Base-by-base conservation (phyloP, 495 filamentous ascomycete genomes). In the Xylaria cubensis region DNA sequence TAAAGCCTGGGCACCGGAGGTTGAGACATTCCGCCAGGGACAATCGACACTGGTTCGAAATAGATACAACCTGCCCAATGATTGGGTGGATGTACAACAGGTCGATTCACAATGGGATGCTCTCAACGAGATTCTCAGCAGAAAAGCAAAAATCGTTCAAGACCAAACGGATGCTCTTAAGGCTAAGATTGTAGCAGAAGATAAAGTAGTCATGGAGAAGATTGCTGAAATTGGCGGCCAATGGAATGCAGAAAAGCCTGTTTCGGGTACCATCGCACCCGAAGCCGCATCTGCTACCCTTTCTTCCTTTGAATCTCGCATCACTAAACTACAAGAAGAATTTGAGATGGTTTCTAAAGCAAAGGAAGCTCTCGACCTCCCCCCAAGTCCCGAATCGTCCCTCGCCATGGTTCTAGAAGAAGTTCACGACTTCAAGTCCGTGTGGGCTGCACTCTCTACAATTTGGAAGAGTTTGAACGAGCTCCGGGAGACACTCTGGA, bases 381-480 rank as follows among this genome's bases (percentile, higher is more conserved):
- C 95, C 12, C 87, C 90, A 3, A 92, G 88, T 62, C 82, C 91
- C 0, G 93, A 97, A 69, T 93, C 92, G 36, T 89, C 90, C 12
- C 88, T 99, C 24, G 86, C 88, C 9, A 86, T 90, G 17, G 92
- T 98, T 39, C 85, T 98, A 10, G 96, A 99, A 76, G 96, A 99
- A 76, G 96, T 99, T 2, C 96, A 97, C 56, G 96, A 99, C 80
- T 99, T 98, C 84, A 96, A 95, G 84, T 97, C 95, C 13, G 97
- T 99, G 17, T 99, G 96, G 96, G 91, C 94, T 32, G 94, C 93
- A 50, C 82, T 99, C 29, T 93, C 93, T 19, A 97, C 94, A 5
- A 97, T 99, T 72, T 99, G 97, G 97, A 94, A 94, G 83, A 97
- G 93, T 76, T 81, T 99, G 58, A 94, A 97, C 77, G 96, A 98